Conservation (phyloP, 2,329 filamentous ascomycete genomes). For the Monilinia laxa region DNA sequence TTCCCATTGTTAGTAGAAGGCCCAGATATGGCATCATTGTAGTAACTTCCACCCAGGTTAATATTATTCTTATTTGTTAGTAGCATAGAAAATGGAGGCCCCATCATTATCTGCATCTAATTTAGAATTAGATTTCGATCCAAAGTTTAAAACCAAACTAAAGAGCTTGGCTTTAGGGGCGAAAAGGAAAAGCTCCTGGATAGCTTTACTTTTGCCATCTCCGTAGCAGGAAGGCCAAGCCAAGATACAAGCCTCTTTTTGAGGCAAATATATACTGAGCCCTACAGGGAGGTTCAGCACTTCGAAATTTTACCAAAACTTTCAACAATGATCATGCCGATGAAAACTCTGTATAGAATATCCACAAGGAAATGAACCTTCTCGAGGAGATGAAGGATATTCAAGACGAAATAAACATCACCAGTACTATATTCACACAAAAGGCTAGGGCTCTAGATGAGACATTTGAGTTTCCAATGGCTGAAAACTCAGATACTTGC, state of each 20-base stretch:
- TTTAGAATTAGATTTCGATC: too few species aligned
- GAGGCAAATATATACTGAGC: not conserved
- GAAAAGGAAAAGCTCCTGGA: not conserved
- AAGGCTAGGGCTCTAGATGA: not conserved
- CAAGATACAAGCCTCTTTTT: not conserved
- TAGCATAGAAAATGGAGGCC: not conserved
- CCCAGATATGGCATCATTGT: too few species aligned
- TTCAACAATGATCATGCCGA: not conserved
- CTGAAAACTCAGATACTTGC: too few species aligned
- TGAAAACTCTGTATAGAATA: not conserved
- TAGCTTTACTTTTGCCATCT: not conserved
- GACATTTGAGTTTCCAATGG: not conserved
- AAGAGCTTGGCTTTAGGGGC: not conserved
- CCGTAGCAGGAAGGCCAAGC: not conserved
- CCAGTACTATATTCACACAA: not conserved
- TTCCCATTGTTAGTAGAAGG: too few species aligned
- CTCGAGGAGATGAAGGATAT: conserved; percentile 8
- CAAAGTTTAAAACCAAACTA: not conserved
- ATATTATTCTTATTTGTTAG: not conserved
- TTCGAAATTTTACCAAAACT: not conserved
- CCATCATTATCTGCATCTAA: too few species aligned
- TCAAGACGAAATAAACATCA: conserved; percentile 4
- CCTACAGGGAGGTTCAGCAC: not conserved
- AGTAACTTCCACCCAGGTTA: too few species aligned
- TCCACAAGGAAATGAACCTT: not conserved